Percentiles rank a stretch among this genome's conserved stretches.
Conservation (phyloP, 805 yeast genomes). For the Spathaspora sp. region DNA sequence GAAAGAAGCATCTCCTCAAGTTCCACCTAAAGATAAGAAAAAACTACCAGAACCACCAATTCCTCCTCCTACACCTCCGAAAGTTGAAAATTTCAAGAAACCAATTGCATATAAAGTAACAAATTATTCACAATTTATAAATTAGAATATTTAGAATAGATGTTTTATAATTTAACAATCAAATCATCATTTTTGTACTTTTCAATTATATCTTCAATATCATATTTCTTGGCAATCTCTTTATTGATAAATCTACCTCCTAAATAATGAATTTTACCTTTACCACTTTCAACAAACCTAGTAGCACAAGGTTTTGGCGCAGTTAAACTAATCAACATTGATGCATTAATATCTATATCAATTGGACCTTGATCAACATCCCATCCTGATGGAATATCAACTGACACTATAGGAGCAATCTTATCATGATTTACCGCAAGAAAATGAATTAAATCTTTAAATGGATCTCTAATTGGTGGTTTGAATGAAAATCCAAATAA, state of each 20-base stretch:
- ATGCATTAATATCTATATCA: slow-evolving; percentile 50
- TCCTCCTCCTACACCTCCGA: background rate
- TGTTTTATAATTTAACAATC: slow-evolving; percentile 28
- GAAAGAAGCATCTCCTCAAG: background rate
- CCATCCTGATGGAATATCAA: slow-evolving; percentile 97
- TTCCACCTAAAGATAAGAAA: background rate
- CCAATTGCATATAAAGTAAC: background rate
- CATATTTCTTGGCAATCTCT: slow-evolving; percentile 68
- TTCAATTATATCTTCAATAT: slow-evolving; percentile 46
- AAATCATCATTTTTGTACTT: slow-evolving; percentile 31
- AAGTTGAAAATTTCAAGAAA: background rate
- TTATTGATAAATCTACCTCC: slow-evolving; percentile 86
- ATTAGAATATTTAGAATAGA: background rate
- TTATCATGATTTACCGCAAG: slow-evolving; percentile 30
- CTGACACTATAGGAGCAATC: slow-evolving; percentile 63
- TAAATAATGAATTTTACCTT: slow-evolving; percentile 56
- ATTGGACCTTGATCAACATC: slow-evolving; percentile 85
- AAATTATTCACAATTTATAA: background rate
- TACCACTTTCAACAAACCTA: slow-evolving; percentile 26
- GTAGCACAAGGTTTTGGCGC: slow-evolving; percentile 90
- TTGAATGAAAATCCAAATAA: slow-evolving; percentile 91
- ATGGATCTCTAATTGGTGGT: slow-evolving; percentile 84
- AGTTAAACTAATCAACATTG: slow-evolving; percentile 74
- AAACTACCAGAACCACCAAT: background rate
- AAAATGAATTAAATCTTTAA: slow-evolving; percentile 38